Evolutionary conservation across 371 early-diverging fungal species (phyloP), one percentile per base, ranked within the genome.

Genomic region (Mortierella sp.): DNA sequence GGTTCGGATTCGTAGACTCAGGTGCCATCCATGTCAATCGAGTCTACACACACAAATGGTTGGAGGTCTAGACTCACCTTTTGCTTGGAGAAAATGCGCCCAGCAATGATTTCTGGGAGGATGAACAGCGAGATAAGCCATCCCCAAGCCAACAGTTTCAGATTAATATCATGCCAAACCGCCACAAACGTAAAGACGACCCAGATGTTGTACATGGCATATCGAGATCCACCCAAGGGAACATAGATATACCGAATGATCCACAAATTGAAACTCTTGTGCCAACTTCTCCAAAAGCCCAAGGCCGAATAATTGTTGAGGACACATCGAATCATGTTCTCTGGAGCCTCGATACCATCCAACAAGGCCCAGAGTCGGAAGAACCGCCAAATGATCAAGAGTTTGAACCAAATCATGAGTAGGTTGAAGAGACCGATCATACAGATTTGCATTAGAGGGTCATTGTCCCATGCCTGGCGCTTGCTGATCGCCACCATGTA

Each of bases 251-350:
- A 96, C 74, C 95, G 82, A 43, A 96, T 88, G 5, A 91, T 81
- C 95, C 96, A 96, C 26, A 89, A 85, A 75, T 96, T 95, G 81
- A 86, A 96, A 57, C 87, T 88, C 51, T 92, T 83, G 68, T 96
- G 97, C 97, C 97, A 97, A 52, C 89, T 88, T 59, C 93, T 86
- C 97, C 97, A 97, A 72, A 97, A 97, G 44, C 89, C 88, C 53
- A 89, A 86, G 11, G 90, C 86, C 11, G 94, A 94, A 81, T 95
- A 97, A 76, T 96, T 93, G 84, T 95, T 94, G 61, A 84, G 84
- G 93, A 96, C 95, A 77, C 96, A 96, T 12, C 95, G 89, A 1
- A 87, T 83, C 96, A 97, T 96, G 73, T 97, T 97, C 74, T 97
- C 97, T 18, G 87, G 83, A 0, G 91, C 87, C 62, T 91, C 90